Percentiles rank a stretch among this genome's conserved stretches.
Evolutionary conservation across 129 eudicot genomes (phyloP).

Genomic region (Ambrosia artemisiifolia): DNA sequence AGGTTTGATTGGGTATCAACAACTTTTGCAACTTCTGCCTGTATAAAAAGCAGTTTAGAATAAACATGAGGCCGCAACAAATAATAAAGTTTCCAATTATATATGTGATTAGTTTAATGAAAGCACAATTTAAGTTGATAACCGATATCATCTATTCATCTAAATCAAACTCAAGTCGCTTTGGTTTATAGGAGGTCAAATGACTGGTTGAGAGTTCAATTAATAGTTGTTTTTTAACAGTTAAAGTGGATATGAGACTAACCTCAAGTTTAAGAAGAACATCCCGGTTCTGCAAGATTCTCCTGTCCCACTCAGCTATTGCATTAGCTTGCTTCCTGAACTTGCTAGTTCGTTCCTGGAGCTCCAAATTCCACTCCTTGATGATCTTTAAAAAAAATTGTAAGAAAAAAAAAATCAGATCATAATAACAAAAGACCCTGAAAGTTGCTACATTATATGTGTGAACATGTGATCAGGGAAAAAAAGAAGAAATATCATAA

Average conservation of each 20-base stretch:
- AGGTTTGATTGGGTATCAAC: constrained; percentile 83
- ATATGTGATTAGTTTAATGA: background rate
- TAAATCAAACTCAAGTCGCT: background rate
- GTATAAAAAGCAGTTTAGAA: constrained; percentile 18
- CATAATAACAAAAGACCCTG: background rate
- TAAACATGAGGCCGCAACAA: constrained; percentile 14
- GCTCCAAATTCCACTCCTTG: constrained; percentile 96
- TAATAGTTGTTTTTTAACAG: background rate
- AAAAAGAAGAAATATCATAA: background rate
- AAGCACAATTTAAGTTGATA: background rate
- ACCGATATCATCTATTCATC: background rate
- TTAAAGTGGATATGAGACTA: constrained; percentile 10
- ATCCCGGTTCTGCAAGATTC: constrained; percentile 90
- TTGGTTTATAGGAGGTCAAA: constrained; percentile 15
- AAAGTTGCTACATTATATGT: background rate
- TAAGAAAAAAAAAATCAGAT: background rate
- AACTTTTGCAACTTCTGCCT: constrained; percentile 95
- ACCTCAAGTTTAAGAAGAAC: constrained; percentile 95
- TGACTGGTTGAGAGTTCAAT: background rate
- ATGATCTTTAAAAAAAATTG: constrained; percentile 49
- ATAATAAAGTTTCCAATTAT: constrained; percentile 1
- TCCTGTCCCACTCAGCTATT: constrained; percentile 93
- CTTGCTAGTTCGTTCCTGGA: constrained; percentile 84
- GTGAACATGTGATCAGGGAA: background rate
- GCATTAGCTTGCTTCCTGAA: constrained; percentile 94